A percentile compares a stretch with the other conserved stretches of the same genome.
These are phyloP conservation scores for Sporormia fimetaria DNA, from an alignment of 495 filamentous ascomycete species.

Conservation along the genomic window DNA sequence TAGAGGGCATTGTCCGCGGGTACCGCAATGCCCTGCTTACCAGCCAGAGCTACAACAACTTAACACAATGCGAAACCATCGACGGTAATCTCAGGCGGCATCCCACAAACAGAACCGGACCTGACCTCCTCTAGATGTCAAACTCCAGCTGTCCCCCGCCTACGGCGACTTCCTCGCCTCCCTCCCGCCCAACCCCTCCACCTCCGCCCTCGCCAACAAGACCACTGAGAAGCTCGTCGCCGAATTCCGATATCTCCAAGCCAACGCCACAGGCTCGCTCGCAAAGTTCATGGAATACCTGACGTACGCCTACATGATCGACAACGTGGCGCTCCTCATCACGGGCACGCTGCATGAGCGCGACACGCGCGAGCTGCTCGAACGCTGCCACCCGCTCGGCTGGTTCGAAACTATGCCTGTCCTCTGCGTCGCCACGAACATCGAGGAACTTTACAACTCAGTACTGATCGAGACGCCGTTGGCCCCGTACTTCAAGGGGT, in stretches of 20 bases:
- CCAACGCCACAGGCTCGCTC: conserved; percentile 79
- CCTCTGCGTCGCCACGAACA: conserved; percentile 92
- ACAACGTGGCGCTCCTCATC: conserved; percentile 96
- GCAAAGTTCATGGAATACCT: conserved; percentile 94
- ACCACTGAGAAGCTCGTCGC: conserved; percentile 96
- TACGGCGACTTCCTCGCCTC: conserved; percentile 96
- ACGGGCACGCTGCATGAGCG: conserved; percentile 96
- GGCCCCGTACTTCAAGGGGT: conserved; percentile 93
- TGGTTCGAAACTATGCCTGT: conserved; percentile 99
- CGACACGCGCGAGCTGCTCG: conserved; percentile 89
- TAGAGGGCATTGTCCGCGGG: conserved; percentile 92
- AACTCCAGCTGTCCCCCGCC: conserved; percentile 87
- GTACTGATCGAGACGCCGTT: conserved; percentile 94
- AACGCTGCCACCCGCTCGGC: conserved; percentile 90
- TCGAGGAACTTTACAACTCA: conserved; percentile 96
- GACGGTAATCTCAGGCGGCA: conserved; percentile 54
- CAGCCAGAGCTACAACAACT: conserved; percentile 81
- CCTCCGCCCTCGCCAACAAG: conserved; percentile 84
- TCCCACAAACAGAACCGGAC: not conserved
- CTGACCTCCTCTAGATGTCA: conserved; percentile 57
- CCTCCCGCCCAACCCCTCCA: conserved; percentile 93
- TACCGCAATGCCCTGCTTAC: conserved; percentile 92
- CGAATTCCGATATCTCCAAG: conserved; percentile 91
- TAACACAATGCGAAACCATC: conserved; percentile 97
- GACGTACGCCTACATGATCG: conserved; percentile 99